Conservation (phyloP, 2,329 filamentous ascomycete species). For the Teratosphaeria destructans region DNA sequence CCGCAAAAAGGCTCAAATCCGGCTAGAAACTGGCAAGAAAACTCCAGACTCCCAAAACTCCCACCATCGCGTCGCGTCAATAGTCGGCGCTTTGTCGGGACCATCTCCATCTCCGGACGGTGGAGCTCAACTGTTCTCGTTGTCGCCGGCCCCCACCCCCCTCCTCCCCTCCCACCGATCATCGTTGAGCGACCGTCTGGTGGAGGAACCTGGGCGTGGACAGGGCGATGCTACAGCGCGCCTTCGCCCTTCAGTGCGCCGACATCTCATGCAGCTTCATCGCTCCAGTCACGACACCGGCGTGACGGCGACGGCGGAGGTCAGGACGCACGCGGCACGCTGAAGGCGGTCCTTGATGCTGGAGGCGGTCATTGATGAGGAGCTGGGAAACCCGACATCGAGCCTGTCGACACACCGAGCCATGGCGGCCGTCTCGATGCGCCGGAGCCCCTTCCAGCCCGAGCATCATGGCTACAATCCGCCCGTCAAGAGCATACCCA, state of each 20-base stretch:
- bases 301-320: not conserved
- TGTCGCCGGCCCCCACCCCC: not conserved
- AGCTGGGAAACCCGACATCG: not conserved
- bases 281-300: not conserved
- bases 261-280: not conserved
- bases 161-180: not conserved
- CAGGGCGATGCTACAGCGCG: not conserved
- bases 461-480: slow-evolving; percentile 12
- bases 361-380: not conserved
- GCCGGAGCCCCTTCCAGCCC: slow-evolving; percentile 22
- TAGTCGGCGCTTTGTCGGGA: not conserved
- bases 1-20: not conserved
- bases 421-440: slow-evolving; percentile 36
- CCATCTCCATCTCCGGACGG: not conserved
- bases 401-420: not conserved
- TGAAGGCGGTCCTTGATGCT: not conserved
- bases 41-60: not conserved
- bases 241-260: not conserved
- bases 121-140: not conserved
- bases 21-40: not conserved
- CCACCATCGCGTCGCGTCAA: not conserved
- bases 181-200: not conserved
- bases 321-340: not conserved
- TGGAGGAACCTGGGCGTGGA: not conserved
- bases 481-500: slow-evolving; percentile 19